Conservation (phyloP, 1,284 basidiomycete genomes). For the Tremellales sp. region DNA sequence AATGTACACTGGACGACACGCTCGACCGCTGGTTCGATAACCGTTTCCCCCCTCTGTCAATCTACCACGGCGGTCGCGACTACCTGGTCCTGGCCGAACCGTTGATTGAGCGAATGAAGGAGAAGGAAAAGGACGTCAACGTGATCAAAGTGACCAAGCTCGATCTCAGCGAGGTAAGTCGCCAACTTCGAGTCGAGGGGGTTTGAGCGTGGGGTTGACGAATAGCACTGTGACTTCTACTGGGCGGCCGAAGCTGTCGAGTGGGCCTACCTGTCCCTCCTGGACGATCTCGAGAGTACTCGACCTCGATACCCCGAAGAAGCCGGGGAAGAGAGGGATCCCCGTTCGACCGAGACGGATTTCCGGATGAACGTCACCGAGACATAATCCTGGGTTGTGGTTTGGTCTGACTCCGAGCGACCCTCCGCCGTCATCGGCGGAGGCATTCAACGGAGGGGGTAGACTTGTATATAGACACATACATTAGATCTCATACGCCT, state of each 20-base stretch:
- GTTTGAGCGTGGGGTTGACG: not conserved
- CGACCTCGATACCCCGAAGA: constrained; percentile 39
- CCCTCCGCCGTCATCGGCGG: too few relatives aligned
- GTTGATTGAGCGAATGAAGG: constrained; percentile 51
- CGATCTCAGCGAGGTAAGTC: constrained; percentile 51
- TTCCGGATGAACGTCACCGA: not conserved
- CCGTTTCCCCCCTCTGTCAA: constrained; percentile 57
- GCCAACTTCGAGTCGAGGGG: not conserved
- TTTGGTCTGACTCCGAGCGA: too few relatives aligned
- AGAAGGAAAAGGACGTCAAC: constrained; percentile 53
- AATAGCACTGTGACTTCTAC: constrained; percentile 51
- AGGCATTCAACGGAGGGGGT: too few relatives aligned
- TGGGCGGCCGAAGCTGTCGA: constrained; percentile 61
- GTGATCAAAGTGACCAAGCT: constrained; percentile 55
- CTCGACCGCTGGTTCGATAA: constrained; percentile 56
- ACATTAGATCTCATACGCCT: too few relatives aligned
- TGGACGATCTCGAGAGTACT: constrained; percentile 44
- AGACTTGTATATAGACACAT: too few relatives aligned
- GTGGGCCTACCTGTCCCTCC: constrained; percentile 52
- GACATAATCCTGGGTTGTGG: too few relatives aligned
- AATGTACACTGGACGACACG: constrained; percentile 56
- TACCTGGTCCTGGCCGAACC: constrained; percentile 54
- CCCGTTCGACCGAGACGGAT: not conserved
- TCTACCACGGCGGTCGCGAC: constrained; percentile 56
- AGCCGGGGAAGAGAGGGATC: not conserved